Evolutionary conservation across 2,329 filamentous ascomycete species (phyloP).

Genomic region (Exutisphaerella laricina): DNA sequence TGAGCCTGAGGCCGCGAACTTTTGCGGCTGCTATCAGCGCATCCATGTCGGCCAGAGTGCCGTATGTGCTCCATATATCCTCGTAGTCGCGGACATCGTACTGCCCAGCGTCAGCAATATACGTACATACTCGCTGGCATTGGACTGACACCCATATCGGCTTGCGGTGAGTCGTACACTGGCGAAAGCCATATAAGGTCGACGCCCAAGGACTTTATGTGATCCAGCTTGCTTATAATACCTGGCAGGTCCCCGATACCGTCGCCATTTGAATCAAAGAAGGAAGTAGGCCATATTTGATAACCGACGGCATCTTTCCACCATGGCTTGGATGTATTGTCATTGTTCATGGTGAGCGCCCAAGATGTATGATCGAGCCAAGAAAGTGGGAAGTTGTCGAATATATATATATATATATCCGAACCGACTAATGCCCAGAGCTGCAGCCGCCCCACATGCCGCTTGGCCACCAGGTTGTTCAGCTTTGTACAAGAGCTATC

Average conservation of each 20-base stretch:
- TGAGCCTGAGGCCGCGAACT: conserved; percentile 43
- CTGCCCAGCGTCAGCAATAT: too few species aligned
- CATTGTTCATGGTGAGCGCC: too few species aligned
- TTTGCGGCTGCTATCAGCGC: conserved; percentile 39
- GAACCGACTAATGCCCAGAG: too few species aligned
- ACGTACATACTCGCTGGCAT: too few species aligned
- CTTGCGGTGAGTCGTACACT: conserved; percentile 47
- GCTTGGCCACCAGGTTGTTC: too few species aligned
- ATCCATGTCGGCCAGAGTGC: conserved; percentile 44
- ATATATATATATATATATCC: too few species aligned
- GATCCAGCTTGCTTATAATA: conserved; percentile 55
- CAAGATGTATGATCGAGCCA: too few species aligned
- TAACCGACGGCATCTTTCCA: conserved; percentile 38
- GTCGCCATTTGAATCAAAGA: conserved; percentile 48
- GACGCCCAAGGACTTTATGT: conserved; percentile 55
- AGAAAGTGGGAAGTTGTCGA: too few species aligned
- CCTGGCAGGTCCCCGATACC: conserved; percentile 62
- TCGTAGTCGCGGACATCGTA: conserved; percentile 47
- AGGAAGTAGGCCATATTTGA: conserved; percentile 55
- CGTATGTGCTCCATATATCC: conserved; percentile 44
- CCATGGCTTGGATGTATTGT: too few species aligned
- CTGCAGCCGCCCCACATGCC: too few species aligned
- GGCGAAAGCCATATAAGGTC: conserved; percentile 44
- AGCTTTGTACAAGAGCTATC: too few species aligned
- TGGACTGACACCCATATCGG: conserved; percentile 53